phyloP scores from a whole-genome alignment of 306 rosid species.

The Trifolium dubium region DNA sequence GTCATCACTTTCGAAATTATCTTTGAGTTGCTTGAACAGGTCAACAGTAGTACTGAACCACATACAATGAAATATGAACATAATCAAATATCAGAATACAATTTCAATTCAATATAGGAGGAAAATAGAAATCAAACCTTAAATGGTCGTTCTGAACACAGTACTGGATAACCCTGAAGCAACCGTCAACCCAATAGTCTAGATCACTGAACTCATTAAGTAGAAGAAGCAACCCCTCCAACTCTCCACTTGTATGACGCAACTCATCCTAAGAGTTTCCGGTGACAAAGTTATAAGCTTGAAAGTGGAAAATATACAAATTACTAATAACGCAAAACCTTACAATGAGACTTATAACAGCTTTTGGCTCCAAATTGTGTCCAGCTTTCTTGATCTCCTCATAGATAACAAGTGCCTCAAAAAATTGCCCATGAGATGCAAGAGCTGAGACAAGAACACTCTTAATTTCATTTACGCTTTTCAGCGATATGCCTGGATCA shows the following conservation, averaged over 20 bases:
- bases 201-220: conserved; percentile 61
- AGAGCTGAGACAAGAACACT: conserved; percentile 78
- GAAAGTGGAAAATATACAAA: conserved; percentile 28
- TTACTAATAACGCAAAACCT: conserved; percentile 40
- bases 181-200: conserved; percentile 74
- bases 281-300: not conserved
- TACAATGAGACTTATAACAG: conserved; percentile 71
- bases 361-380: conserved; percentile 68
- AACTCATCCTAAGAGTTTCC: conserved; percentile 62
- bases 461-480: conserved; percentile 64
- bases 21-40: conserved; percentile 75
- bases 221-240: conserved; percentile 64
- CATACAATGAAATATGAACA: conserved; percentile 28
- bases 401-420: conserved; percentile 61
- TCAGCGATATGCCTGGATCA: conserved; percentile 52
- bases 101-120: conserved; percentile 20
- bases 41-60: conserved; percentile 60
- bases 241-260: conserved; percentile 55
- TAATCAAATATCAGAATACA: conserved; percentile 20
- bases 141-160: conserved; percentile 63
- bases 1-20: conserved; percentile 54
- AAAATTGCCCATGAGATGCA: conserved; percentile 67
- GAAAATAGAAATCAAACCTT: conserved; percentile 57
- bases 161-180: conserved; percentile 62
- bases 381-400: conserved; percentile 71